Evolutionary conservation across 1,139 yeast species (phyloP).

Genomic region (Suhomyces terraborum): DNA sequence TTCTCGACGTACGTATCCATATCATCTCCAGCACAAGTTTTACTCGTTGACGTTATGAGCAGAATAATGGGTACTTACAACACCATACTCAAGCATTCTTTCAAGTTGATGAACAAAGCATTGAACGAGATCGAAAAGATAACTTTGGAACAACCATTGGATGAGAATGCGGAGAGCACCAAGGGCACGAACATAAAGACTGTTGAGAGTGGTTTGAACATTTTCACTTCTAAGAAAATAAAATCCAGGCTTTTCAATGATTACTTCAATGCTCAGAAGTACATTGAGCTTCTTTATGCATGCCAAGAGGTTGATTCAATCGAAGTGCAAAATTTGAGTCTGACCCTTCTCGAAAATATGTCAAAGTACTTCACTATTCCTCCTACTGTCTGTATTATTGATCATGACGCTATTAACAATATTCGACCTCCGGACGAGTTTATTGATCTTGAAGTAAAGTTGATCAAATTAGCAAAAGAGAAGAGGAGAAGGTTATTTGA

Average conservation of each 20-base stretch:
- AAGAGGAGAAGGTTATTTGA: constrained; percentile 50
- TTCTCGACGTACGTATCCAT: constrained; percentile 74
- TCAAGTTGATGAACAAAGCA: constrained; percentile 54
- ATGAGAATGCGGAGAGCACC: not conserved
- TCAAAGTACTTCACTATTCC: constrained; percentile 56
- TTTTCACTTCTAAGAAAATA: constrained; percentile 55
- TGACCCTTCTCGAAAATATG: constrained; percentile 51
- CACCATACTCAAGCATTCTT: constrained; percentile 49
- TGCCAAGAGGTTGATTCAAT: constrained; percentile 63
- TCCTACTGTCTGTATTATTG: constrained; percentile 58
- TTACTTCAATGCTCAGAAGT: constrained; percentile 50
- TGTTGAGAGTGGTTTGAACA: constrained; percentile 67
- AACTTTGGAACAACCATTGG: not conserved
- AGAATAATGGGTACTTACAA: constrained; percentile 71
- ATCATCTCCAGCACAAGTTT: constrained; percentile 68
- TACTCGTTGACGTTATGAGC: constrained; percentile 70
- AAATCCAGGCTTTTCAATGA: constrained; percentile 60
- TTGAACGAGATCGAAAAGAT: constrained; percentile 37
- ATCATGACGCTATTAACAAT: constrained; percentile 44
- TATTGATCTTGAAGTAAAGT: constrained; percentile 56
- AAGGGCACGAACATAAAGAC: constrained; percentile 34
- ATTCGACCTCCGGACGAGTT: constrained; percentile 67
- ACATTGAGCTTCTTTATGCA: constrained; percentile 50
- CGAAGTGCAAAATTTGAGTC: constrained; percentile 55
- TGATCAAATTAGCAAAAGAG: constrained; percentile 60